Conservation (phyloP, 345 rosid genomes). For the Clausena lansium region DNA sequence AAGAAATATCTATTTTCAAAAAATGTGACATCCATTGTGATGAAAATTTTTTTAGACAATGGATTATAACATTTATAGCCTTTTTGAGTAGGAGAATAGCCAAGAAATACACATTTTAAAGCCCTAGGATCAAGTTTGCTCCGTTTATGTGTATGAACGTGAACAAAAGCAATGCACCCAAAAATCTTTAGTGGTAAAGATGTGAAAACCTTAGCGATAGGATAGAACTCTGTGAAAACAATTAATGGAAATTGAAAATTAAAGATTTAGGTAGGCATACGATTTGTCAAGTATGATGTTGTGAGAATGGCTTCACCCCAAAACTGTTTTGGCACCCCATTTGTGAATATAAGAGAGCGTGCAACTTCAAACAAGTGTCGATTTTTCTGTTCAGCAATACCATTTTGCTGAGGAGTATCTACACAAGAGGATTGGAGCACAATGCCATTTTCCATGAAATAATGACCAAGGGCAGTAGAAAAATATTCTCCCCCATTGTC, state of each 20-base stretch:
- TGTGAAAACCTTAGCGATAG: not conserved
- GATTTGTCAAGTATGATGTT: not conserved
- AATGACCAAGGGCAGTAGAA: not conserved
- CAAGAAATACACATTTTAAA: not conserved
- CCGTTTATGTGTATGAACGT: not conserved
- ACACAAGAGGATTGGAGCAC: not conserved
- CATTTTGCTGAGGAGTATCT: not conserved
- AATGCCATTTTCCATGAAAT: not conserved
- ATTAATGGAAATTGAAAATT: not conserved
- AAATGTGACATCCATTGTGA: not conserved
- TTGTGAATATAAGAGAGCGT: not conserved
- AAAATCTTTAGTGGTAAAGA: not conserved
- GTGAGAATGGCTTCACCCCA: not conserved
- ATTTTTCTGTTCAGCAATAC: not conserved
- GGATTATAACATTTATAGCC: not conserved
- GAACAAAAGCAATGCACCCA: not conserved
- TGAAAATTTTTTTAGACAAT: too few species aligned
- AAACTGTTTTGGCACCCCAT: not conserved
- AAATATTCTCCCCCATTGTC: not conserved
- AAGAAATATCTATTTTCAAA: not conserved
- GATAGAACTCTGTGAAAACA: not conserved
- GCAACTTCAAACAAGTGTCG: not conserved
- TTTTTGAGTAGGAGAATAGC: not conserved
- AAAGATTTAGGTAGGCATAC: not conserved
- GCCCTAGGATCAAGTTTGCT: not conserved